Evolutionary conservation across 73 alveolate genomes (phyloP).

Genomic region (Paraurostyla sp.): DNA sequence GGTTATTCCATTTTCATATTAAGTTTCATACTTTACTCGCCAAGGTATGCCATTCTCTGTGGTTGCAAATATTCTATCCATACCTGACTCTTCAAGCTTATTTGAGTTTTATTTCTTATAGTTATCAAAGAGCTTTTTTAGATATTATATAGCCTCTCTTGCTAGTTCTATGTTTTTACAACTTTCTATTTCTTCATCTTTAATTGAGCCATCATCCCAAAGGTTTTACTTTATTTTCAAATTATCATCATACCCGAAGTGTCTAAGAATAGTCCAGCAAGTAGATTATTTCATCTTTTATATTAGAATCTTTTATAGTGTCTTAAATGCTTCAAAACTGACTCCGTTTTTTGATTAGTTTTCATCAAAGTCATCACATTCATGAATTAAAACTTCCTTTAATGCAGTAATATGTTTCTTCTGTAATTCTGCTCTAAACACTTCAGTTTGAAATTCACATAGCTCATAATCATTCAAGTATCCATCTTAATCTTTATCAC

Average conservation of each 20-base stretch:
- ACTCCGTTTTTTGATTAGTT: constrained; percentile 55
- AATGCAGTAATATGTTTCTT: constrained; percentile 68
- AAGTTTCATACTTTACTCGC: constrained; percentile 9
- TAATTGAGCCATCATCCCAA: not conserved
- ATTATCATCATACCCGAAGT: constrained; percentile 69
- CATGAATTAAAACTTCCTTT: constrained; percentile 70
- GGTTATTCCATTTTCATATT: constrained; percentile 18
- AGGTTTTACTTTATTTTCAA: constrained; percentile 35
- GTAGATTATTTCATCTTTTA: constrained; percentile 75
- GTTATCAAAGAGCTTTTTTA: constrained; percentile 31
- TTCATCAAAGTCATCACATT: constrained; percentile 44
- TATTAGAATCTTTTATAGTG: constrained; percentile 64
- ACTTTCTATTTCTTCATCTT: constrained; percentile 1
- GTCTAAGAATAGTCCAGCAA: constrained; percentile 74
- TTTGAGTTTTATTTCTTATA: not conserved
- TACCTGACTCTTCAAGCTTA: constrained; percentile 1
- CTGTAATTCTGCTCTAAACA: constrained; percentile 63
- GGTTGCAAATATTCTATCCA: constrained; percentile 53
- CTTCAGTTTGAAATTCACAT: constrained; percentile 64
- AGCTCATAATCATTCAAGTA: constrained; percentile 70
- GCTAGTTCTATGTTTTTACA: constrained; percentile 65
- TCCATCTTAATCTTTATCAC: constrained; percentile 70
- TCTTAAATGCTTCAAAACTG: constrained; percentile 70
- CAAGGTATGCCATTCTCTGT: constrained; percentile 59
- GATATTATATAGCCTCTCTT: constrained; percentile 31